Base-by-base conservation (phyloP, 1,284 basidiomycete species). In the Peniophora sp. region DNA sequence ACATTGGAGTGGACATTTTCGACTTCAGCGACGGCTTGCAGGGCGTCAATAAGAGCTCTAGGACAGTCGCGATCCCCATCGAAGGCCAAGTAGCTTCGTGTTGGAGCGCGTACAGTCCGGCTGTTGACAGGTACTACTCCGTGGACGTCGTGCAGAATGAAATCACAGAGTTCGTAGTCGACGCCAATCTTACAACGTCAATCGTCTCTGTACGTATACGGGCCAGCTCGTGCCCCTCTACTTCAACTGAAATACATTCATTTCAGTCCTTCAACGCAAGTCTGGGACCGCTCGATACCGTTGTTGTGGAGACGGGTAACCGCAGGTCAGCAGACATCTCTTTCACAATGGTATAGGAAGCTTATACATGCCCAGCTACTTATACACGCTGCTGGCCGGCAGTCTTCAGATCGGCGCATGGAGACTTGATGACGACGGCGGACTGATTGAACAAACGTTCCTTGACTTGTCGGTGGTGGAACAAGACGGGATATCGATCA, bases 101-200 rank as follows among this genome's bases (percentile, higher is more conserved):
- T 64, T 78, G 75, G 76, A 69, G 69, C 18, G 65, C 64, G 51
- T 74, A 71, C 62, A 73, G 71, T 58, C 57, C 58, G 42, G 65
- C 69, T 62, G 75, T 73, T 1, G 71, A 71, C 9, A 75, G 71
- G 62, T 76, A 73, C 63, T 78, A 73, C 60, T 57, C 78, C 23
- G 73, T 67, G 12, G 75, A 78, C 54, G 65, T 73, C 50, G 67
- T 61, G 22, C 73, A 71, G 12, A 58, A 68, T 5, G 60, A 60
- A 6, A 66, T 79, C 47, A 74, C 72, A 1, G 76, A 78, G 62
- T 67, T 78, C 39, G 65, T 68, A 43, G 66, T 79, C 47, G 68
- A 73, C 59, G 57, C 65, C 49, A 70, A 72, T 52, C 65, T 79
- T 47, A 67, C 68, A 50, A 68, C 64, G 3, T 65, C 64, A 18